Evolutionary conservation across 1,284 basidiomycete species (phyloP), one percentile per base, ranked within the genome.

Genomic region (Pyrrhoderma noxium): DNA sequence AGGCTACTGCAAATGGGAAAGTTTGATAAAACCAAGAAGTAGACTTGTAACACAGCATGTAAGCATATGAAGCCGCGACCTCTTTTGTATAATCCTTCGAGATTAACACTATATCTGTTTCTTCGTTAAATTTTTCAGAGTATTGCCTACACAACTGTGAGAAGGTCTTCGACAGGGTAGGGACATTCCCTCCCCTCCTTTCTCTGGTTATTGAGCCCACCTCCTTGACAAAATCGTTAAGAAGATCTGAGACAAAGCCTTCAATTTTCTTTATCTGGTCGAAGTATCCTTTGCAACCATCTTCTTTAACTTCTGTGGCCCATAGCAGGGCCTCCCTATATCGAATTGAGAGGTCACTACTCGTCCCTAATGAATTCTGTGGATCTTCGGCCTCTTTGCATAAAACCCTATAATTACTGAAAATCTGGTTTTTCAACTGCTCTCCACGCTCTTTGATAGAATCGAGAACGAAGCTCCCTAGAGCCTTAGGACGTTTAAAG

Each of bases 41-140:
- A 11, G 5, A 31, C 27, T 11, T 11, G 41, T 35, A n/a, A 19
- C 0, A 47, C 51, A 55, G 5, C 0, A 14, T 31, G 39, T 72
- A 72, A 0, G 79, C 77, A 39, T 67, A 74, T 0, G 78, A 79
- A 0, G 77, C 78, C 57, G 74, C 79, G 18, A 80, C 56, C 11
- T 61, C 63, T 14, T 67, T 62, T 23, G 42, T 31, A 31, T 5
- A 5, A 5, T 31, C 27, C 5, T 11, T 5, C 5, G 27, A 31
- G 27, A 31, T 5, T 5, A 31, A 11, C 11, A 31, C 27, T 5
- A 5, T 11, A 11, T 31, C 27, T 5, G 11, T 5, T 5, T 11
- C 27, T 31, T 31, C 11, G 27, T 31, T 31, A 11, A 31, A 31
- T 5, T 31, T 11, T 11, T 5, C 5, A 5, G 27, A 31, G 27